Evolutionary conservation across 208 protist species (phyloP), one percentile per base, ranked within the genome.

Genomic region (Crithidia fasciculata): DNA sequence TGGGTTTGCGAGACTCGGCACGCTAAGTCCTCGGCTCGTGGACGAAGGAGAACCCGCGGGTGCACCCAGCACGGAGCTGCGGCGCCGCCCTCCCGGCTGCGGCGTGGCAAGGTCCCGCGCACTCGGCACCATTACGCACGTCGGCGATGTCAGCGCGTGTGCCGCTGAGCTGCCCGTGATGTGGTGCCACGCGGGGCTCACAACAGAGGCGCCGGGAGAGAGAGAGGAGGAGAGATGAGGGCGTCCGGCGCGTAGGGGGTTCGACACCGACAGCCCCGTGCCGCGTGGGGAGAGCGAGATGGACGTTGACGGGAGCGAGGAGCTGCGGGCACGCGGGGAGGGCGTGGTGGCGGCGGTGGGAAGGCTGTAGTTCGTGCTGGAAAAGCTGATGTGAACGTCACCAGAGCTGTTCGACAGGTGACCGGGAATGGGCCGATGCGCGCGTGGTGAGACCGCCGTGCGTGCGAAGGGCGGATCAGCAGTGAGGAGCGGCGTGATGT

Each of bases 81-180:
- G 8, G n/a, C 40, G 43, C 53, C 61, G 65, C 54, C 59, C 52
- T 13, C 56, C 52, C 16, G 44, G 52, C 52, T 61, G 50, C 52
- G 52, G 52, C 2, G 64, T 18, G 4, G 64, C 12, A 2, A 59
- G 40, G 15, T 59, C n/a, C 9, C 37, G 6, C 39, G 52, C 52
- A 39, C 52, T 47, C 4, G 50, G 64, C n/a, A 59, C 64, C 3
- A 57, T 2, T 0, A 47, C 59, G 3, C 41, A 64, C 0, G 59
- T n/a, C 0, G 59, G 43, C 16, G 59, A 28, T 28, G 28, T 13
- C 19, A 41, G 15, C 41, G n/a, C 36, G 9, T 5, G 57, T 5
- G 59, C 8, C 10, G 5, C 18, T 2, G 59, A 13, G n/a, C 39
- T 50, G 41, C 13, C 13, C 16, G 10, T 10, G 15, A 8, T n/a